Base-by-base conservation (phyloP, 208 protist species). In the Vickermania ingenoplastis region DNA sequence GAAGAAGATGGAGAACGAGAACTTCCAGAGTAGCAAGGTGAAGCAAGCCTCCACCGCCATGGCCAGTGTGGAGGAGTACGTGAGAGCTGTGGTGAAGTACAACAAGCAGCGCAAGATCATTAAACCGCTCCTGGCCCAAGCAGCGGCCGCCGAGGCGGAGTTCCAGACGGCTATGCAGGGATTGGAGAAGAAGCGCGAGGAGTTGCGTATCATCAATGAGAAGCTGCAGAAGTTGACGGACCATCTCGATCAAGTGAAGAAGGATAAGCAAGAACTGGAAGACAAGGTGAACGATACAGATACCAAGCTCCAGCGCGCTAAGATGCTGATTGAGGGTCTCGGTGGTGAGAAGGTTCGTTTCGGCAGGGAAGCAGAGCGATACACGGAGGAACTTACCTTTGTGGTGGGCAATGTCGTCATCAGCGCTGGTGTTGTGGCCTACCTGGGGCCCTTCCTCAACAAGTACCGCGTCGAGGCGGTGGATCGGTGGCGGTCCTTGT, bases 41-140 rank as follows among this genome's bases (percentile, higher is more conserved):
- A 71, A 75, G 58, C 94, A 95, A 64, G 91, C 86, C 23, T 94
- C 86, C 52, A 75, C 85, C 27, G 88, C 91, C 1, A 67, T 96
- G 24, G 85, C 97, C 41, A 95, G 97, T 59, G 94, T 99, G 41
- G 98, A 94, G 31, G 89, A 92, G 23, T 99, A 97, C 92, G 97
- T 98, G 41, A 86, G 87, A 45, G 97, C 98, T 0, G 97, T 99
- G 63, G 89, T 98, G 71, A 95, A 97, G 72, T 99, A 98, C 81
- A 96, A 99, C 78, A 91, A 93, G 71, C 96, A 98, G 53, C 92
- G 96, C 63, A 98, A 97, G 73, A 83, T 91, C 21, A 97, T 99
- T 57, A 90, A 92, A 66, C 96, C 97, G 5, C 86, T 95, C 25
- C 92, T 94, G 17, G 94, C 72, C 52, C 89, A 92, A 73, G 81